Conservation (phyloP, 306 rosid genomes). For the Ceratonia siliqua region DNA sequence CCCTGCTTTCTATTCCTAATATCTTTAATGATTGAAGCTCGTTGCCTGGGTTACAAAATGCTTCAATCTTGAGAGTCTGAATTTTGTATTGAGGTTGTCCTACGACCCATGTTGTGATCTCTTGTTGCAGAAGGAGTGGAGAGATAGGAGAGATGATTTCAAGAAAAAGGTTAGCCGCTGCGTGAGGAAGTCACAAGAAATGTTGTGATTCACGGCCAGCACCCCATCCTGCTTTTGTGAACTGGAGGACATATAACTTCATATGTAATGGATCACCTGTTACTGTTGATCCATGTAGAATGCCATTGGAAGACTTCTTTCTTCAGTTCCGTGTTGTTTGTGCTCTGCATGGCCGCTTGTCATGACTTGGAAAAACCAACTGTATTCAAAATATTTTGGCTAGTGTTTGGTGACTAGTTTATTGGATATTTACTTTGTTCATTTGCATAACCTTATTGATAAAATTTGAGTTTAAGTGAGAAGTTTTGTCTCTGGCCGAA, state of each 20-base stretch:
- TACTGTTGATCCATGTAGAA: slow-evolving; percentile 39
- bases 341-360: slow-evolving; percentile 41
- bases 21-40: background rate
- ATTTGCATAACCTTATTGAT: slow-evolving; percentile 44
- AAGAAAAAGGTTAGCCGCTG: slow-evolving; percentile 94
- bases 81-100: slow-evolving; percentile 7
- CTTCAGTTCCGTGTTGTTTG: slow-evolving; percentile 35
- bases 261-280: slow-evolving; percentile 33
- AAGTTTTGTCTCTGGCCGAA: slow-evolving; percentile 27
- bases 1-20: background rate
- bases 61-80: slow-evolving; percentile 16
- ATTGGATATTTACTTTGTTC: slow-evolving; percentile 45
- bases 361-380: slow-evolving; percentile 38
- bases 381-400: slow-evolving; percentile 50
- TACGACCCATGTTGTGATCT: slow-evolving; percentile 1
- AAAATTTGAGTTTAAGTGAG: slow-evolving; percentile 26
- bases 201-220: slow-evolving; percentile 48
- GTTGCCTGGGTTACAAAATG: background rate
- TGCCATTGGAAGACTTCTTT: slow-evolving; percentile 42
- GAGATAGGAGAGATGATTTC: slow-evolving; percentile 92
- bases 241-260: slow-evolving; percentile 38
- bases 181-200: slow-evolving; percentile 85
- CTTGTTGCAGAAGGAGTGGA: slow-evolving; percentile 89
- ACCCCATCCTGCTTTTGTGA: slow-evolving; percentile 33
- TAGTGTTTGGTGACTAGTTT: slow-evolving; percentile 43